Evolutionary conservation across 768 basidiomycete species (phyloP).

Genomic region (Hebeloma cylindrosporum): DNA sequence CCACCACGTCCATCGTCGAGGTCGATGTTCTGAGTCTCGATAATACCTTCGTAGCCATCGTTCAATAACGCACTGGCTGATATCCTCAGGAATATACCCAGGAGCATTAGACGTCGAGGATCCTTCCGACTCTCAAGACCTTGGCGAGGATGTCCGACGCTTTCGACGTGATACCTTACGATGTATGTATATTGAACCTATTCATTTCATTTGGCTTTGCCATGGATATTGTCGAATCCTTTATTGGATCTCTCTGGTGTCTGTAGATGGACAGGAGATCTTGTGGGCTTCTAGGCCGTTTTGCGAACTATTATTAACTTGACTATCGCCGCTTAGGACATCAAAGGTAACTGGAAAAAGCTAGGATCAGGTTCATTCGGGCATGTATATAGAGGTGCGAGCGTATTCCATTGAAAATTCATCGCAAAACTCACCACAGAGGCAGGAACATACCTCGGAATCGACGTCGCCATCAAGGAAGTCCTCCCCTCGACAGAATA

Average conservation of each 20-base stretch:
- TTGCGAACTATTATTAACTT: neutral
- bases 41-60: no score
- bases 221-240: neutral
- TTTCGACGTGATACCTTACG: constrained; percentile 87
- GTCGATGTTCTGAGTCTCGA: no score
- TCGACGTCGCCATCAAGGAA: constrained; percentile 96
- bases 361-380: constrained; percentile 93
- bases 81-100: no score
- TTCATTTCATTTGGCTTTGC: constrained; percentile 2
- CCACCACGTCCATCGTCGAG: no score
- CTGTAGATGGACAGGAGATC: neutral
- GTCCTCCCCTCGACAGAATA: constrained; percentile 90
- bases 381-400: constrained; percentile 81
- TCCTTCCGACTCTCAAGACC: no score
- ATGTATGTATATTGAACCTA: constrained; percentile 45
- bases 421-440: neutral
- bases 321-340: constrained; percentile 61
- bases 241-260: neutral
- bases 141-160: constrained; percentile 52
- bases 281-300: neutral
- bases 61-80: no score
- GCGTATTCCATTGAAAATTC: neutral
- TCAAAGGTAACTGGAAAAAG: constrained; percentile 86
- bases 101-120: no score
- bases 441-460: constrained; percentile 86